Conservation (phyloP, 1,139 yeast species). For the Zygosaccharomyces sapae region DNA sequence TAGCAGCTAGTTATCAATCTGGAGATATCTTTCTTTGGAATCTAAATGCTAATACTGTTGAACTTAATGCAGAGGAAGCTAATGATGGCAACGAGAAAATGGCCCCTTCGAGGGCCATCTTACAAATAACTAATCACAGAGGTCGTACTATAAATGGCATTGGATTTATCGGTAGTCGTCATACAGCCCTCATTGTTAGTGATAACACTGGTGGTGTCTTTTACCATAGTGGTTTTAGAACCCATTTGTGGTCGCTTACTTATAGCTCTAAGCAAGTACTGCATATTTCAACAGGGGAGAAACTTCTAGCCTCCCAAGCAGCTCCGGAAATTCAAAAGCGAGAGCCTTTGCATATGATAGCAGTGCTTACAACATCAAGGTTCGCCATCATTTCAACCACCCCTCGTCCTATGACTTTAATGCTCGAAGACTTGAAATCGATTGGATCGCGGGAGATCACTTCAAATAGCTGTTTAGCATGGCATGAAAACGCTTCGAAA, state of each 20-base stretch:
- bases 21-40: slow-evolving; percentile 51
- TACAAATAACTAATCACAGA: slow-evolving; percentile 29
- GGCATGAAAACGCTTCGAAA: slow-evolving; percentile 40
- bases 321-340: slow-evolving; percentile 33
- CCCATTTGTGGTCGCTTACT: slow-evolving; percentile 49
- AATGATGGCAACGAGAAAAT: slow-evolving; percentile 1
- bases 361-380: slow-evolving; percentile 53
- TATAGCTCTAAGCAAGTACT: slow-evolving; percentile 29
- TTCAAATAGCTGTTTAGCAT: slow-evolving; percentile 63
- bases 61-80: slow-evolving; percentile 4
- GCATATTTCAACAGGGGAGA: slow-evolving; percentile 15
- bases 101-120: slow-evolving; percentile 23
- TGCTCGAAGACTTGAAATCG: slow-evolving; percentile 12
- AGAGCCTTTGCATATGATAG: slow-evolving; percentile 44
- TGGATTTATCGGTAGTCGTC: slow-evolving; percentile 53
- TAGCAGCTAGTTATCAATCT: slow-evolving; percentile 45
- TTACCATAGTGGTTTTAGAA: slow-evolving; percentile 56
- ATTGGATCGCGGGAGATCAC: slow-evolving; percentile 37
- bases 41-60: slow-evolving; percentile 24
- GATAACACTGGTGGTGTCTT: slow-evolving; percentile 59
- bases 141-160: slow-evolving; percentile 42
- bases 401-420: slow-evolving; percentile 31
- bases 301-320: slow-evolving; percentile 11
- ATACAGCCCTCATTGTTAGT: slow-evolving; percentile 53
- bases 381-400: slow-evolving; percentile 51